A percentile compares a stretch with the other conserved stretches of the same genome.
Conservation (phyloP, 768 basidiomycete genomes). For the Lentinula boryana region DNA sequence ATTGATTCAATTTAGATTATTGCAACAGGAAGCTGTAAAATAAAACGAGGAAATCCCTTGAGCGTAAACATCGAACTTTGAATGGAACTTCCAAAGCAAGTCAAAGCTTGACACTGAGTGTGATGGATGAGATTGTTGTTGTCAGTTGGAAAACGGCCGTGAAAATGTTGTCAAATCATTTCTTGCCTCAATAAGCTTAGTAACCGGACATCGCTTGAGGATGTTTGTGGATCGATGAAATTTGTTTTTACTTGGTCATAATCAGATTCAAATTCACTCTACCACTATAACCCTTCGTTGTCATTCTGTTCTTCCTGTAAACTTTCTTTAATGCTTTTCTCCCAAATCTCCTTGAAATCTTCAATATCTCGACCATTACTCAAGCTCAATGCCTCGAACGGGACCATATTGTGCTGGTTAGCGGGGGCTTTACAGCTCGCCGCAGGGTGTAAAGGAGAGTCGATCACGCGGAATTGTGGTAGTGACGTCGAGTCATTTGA, state of each 20-base stretch:
- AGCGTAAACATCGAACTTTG: no score
- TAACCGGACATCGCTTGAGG: no score
- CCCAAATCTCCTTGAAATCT: slow-evolving; percentile 68
- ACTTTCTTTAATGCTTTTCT: slow-evolving; percentile 40
- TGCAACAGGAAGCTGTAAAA: no score
- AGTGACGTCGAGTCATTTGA: slow-evolving; percentile 4
- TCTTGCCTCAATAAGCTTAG: no score
- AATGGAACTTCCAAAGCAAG: no score
- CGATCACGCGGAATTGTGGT: slow-evolving; percentile 60
- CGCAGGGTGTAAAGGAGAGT: slow-evolving; percentile 68
- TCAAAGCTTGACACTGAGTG: neutral
- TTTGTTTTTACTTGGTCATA: no score
- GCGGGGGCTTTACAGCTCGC: slow-evolving; percentile 63
- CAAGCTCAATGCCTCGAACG: slow-evolving; percentile 79
- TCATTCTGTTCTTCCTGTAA: neutral
- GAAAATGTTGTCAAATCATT: neutral
- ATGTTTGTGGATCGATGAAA: no score
- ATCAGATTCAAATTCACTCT: no score
- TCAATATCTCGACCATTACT: slow-evolving; percentile 67
- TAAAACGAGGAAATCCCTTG: no score
- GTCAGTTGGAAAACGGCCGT: neutral
- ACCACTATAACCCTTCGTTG: no score
- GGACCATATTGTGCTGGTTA: slow-evolving; percentile 86
- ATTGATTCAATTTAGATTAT: no score
- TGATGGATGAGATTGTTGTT: neutral